These are phyloP conservation scores for Candida schatavii DNA, from an alignment of 805 yeast species.

Conservation along the genomic window DNA sequence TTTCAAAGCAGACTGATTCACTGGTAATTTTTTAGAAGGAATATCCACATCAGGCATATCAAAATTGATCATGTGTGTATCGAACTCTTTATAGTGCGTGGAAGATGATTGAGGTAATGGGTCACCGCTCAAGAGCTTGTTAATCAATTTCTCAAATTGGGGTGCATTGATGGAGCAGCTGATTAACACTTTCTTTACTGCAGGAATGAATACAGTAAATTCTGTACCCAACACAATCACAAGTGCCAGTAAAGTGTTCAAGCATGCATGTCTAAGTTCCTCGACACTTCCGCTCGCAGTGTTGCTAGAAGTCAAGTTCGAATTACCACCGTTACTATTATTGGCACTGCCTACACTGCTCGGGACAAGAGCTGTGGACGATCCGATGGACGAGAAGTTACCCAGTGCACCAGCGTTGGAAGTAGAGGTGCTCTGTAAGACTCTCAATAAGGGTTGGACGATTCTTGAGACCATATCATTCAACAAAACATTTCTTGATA, in stretches of 20 bases:
- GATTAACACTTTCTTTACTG: conserved; percentile 64
- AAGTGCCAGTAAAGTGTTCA: conserved; percentile 77
- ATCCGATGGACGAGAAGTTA: neutral
- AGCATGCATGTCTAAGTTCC: conserved; percentile 61
- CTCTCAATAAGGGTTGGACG: conserved; percentile 79
- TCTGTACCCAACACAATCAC: conserved; percentile 81
- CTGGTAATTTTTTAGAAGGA: conserved; percentile 71
- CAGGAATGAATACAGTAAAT: conserved; percentile 82
- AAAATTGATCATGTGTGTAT: conserved; percentile 31
- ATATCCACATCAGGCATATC: conserved; percentile 64
- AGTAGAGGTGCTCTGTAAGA: conserved; percentile 33
- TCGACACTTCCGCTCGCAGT: conserved; percentile 31
- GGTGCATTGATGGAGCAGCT: conserved; percentile 65
- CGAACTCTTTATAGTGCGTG: conserved; percentile 58
- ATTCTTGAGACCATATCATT: conserved; percentile 89
- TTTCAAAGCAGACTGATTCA: conserved; percentile 60
- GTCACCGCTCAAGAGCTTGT: conserved; percentile 76
- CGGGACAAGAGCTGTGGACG: neutral
- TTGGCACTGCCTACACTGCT: neutral
- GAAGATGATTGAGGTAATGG: conserved; percentile 77
- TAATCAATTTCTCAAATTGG: conserved; percentile 77
- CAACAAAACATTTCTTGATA: conserved; percentile 68
- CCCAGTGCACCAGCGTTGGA: neutral
- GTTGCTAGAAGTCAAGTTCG: conserved; percentile 5
- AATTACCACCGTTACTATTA: neutral